These are phyloP conservation scores for Blastobotrys serpentis DNA, from an alignment of 1,139 yeast genomes.

Conservation along the genomic window DNA sequence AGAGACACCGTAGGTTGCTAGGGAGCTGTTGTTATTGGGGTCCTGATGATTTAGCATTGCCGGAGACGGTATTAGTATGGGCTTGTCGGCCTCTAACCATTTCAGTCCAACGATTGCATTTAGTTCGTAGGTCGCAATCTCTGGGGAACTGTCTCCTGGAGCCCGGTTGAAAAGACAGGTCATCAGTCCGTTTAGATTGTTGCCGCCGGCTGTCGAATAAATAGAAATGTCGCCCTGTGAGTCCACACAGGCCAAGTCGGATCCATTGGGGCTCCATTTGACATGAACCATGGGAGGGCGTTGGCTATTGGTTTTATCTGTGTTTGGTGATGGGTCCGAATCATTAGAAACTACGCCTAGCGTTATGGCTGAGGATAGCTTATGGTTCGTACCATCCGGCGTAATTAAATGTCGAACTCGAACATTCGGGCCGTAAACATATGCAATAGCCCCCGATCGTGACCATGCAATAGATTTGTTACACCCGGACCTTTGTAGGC, in stretches of 20 bases:
- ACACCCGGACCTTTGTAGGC: constrained; percentile 25
- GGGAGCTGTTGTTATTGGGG: constrained; percentile 23
- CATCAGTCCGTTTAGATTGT: constrained; percentile 26
- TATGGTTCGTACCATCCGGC: constrained; percentile 3
- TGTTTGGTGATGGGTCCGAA: constrained; percentile 19
- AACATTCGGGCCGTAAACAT: constrained; percentile 5
- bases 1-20: constrained; percentile 52
- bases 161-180: constrained; percentile 23
- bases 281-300: constrained; percentile 46
- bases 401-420: constrained; percentile 8
- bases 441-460: background rate
- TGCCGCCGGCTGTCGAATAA: constrained; percentile 25
- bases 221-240: constrained; percentile 42
- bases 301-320: constrained; percentile 57
- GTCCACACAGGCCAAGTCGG: constrained; percentile 45
- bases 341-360: constrained; percentile 54
- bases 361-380: constrained; percentile 60
- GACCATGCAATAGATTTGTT: constrained; percentile 15
- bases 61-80: constrained; percentile 41
- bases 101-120: constrained; percentile 51
- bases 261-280: constrained; percentile 45
- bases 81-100: constrained; percentile 71
- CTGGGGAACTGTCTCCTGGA: constrained; percentile 23
- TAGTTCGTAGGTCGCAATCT: constrained; percentile 24
- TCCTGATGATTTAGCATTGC: constrained; percentile 24